phyloP scores from a whole-genome alignment of 179 eudicot species.

The Camellia oleifera region DNA sequence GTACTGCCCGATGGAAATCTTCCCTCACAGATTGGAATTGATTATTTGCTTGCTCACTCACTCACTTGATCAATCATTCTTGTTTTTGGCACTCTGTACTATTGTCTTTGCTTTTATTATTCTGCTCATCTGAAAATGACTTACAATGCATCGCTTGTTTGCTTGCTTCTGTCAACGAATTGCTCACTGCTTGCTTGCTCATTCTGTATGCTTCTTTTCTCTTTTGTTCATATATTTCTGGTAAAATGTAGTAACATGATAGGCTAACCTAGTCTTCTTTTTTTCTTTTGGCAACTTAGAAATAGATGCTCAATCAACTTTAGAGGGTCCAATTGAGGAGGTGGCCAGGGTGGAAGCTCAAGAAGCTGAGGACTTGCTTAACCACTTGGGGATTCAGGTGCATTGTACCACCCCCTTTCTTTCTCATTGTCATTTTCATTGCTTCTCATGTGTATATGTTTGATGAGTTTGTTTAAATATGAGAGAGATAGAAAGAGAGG shows the following conservation, averaged over 20 bases:
- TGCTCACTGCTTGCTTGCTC: neutral
- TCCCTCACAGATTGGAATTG: too few species aligned
- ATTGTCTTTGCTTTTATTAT: neutral
- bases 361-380: conserved; percentile 70
- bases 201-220: neutral
- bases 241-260: neutral
- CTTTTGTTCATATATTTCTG: neutral
- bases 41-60: neutral
- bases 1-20: too few species aligned
- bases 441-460: neutral
- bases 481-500: neutral
- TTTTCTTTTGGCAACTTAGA: conserved; percentile 21
- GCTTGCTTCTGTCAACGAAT: conserved; percentile 8
- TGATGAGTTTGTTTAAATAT: neutral
- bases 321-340: conserved; percentile 80
- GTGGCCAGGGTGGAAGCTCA: conserved; percentile 77
- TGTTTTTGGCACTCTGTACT: neutral
- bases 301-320: conserved; percentile 40
- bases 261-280: neutral
- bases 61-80: neutral
- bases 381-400: conserved; percentile 66
- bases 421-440: neutral
- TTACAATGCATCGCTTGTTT: neutral
- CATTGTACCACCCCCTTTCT: neutral
- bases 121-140: neutral